These are phyloP conservation scores for Coemansia sp. DNA, from an alignment of 192 early-diverging fungal species.

Conservation along the genomic window DNA sequence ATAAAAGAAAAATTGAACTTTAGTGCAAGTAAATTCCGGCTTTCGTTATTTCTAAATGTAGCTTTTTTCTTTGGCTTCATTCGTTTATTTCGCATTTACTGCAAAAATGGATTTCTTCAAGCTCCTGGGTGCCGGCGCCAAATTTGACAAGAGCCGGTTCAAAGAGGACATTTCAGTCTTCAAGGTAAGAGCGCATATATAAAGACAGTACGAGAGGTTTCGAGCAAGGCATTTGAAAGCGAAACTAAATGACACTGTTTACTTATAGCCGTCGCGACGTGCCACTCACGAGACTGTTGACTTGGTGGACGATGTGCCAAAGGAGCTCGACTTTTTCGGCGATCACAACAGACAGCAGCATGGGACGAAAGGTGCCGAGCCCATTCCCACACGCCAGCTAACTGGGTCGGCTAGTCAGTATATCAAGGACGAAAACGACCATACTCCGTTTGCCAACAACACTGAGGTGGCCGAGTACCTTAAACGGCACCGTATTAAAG, in stretches of 20 bases:
- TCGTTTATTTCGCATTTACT: background rate
- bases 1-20: background rate
- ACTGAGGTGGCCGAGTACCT: constrained; percentile 66
- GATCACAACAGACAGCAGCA: constrained; percentile 27
- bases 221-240: background rate
- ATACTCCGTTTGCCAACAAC: constrained; percentile 35
- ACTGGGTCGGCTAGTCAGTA: constrained; percentile 51
- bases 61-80: background rate
- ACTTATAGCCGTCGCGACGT: constrained; percentile 19
- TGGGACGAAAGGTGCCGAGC: background rate
- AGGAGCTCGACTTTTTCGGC: constrained; percentile 47
- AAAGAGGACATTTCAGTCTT: constrained; percentile 81
- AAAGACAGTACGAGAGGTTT: no score
- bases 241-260: background rate
- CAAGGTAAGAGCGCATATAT: constrained; percentile 57
- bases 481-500: constrained; percentile 75
- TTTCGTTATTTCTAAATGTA: no score
- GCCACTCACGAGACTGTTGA: constrained; percentile 11
- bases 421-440: constrained; percentile 35
- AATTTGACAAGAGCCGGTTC: constrained; percentile 85
- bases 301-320: constrained; percentile 40
- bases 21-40: no score
- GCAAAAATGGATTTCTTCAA: constrained; percentile 76
- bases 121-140: constrained; percentile 83
- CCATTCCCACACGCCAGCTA: constrained; percentile 39